A percentile compares a stretch with the other conserved stretches of the same genome.
These are phyloP conservation scores for Melampsora occidentalis DNA, from an alignment of 1,284 basidiomycete species.

Conservation along the genomic window DNA sequence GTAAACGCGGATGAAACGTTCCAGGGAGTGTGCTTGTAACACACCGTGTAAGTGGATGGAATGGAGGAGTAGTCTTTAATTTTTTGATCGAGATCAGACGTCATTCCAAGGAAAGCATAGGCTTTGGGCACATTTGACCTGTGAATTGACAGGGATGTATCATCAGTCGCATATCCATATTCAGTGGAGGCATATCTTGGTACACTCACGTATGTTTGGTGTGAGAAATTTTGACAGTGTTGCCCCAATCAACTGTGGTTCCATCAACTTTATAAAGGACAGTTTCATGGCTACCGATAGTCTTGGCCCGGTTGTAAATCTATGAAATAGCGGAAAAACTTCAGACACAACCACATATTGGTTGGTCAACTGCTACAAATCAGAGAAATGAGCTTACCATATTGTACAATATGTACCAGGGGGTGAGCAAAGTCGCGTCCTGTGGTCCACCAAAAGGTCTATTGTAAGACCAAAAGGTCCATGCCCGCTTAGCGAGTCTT, in stretches of 20 bases:
- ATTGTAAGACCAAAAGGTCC: neutral
- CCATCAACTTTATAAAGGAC: neutral
- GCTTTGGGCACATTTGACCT: neutral
- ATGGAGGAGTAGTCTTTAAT: neutral
- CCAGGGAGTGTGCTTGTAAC: neutral
- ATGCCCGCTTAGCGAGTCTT: neutral
- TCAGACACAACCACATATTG: neutral
- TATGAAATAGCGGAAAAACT: neutral
- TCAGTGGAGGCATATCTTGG: neutral
- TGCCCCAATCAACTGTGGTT: neutral
- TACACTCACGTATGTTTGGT: neutral
- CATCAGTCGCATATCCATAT: no score
- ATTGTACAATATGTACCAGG: neutral
- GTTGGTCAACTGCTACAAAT: neutral
- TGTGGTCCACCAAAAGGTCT: neutral
- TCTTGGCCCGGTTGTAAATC: neutral
- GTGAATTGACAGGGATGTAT: neutral
- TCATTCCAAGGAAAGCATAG: neutral
- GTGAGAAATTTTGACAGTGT: neutral
- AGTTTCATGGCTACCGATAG: neutral
- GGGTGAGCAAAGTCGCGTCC: neutral
- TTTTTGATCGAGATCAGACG: neutral
- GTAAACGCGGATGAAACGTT: neutral
- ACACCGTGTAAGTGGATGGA: neutral
- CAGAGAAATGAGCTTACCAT: neutral